Evolutionary conservation across 2,329 filamentous ascomycete genomes (phyloP).

Genomic region (Chaetomium olivaceum): DNA sequence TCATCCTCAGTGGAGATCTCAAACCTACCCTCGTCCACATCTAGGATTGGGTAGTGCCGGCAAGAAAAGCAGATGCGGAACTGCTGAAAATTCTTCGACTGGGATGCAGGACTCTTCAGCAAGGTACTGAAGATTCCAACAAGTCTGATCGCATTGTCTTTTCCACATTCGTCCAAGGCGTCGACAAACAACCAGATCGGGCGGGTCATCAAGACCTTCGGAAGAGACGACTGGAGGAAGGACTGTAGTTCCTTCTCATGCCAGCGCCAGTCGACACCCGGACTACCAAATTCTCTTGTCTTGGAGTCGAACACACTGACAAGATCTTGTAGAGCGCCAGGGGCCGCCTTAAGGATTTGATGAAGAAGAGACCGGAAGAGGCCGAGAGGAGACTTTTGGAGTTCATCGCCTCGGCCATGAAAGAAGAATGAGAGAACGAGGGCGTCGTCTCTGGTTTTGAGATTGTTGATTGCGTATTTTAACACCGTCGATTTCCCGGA

Average conservation of each 20-base stretch:
- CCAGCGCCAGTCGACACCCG: conserved; percentile 36
- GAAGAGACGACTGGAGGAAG: conserved; percentile 30
- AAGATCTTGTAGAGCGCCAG: conserved; percentile 30
- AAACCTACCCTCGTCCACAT: conserved; percentile 22
- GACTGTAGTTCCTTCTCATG: conserved; percentile 28
- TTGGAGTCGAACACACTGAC: conserved; percentile 25
- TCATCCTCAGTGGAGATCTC: conserved; percentile 37
- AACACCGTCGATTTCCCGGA: conserved; percentile 45
- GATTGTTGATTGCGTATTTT: conserved; percentile 36
- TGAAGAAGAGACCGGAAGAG: conserved; percentile 41
- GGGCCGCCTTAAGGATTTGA: conserved; percentile 36
- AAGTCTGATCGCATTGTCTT: conserved; percentile 31
- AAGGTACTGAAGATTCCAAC: conserved; percentile 30
- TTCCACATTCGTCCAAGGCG: conserved; percentile 40
- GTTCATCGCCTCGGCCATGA: conserved; percentile 36
- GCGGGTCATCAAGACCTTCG: conserved; percentile 25
- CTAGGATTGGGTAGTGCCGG: conserved; percentile 38
- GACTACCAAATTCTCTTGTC: conserved; percentile 20
- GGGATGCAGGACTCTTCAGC: conserved; percentile 27
- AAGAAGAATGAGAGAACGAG: conserved; percentile 42
- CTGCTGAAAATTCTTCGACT: background rate
- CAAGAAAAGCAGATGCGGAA: conserved; percentile 39
- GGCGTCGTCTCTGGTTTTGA: background rate
- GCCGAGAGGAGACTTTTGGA: conserved; percentile 39
- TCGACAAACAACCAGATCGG: conserved; percentile 39